phyloP scores from a whole-genome alignment of 23 red algal species.

The Gracilaria domingensis region DNA sequence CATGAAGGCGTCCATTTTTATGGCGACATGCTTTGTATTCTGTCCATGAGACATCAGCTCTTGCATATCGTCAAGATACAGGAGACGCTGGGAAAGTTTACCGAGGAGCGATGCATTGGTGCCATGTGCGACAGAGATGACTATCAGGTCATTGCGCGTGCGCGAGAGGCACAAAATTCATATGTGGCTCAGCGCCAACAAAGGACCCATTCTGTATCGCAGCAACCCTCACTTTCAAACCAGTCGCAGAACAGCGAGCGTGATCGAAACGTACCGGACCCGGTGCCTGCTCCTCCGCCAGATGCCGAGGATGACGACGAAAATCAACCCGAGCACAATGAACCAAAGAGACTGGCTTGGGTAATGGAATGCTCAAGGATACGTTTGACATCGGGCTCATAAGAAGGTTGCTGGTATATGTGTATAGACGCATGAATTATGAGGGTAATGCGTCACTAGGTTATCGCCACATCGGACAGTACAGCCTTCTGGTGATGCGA shows the following conservation, averaged over 20 bases:
- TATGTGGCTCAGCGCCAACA: neutral
- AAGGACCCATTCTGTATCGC: neutral
- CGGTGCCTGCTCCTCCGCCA: no score
- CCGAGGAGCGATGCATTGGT: conserved; percentile 43
- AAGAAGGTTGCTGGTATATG: conserved; percentile 80
- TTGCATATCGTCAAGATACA: conserved; percentile 72
- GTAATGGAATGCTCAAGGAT: conserved; percentile 49
- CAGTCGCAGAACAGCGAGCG: neutral
- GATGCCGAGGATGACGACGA: conserved; percentile 3
- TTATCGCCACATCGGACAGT: conserved; percentile 51
- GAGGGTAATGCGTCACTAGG: conserved; percentile 47
- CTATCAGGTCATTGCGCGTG: conserved; percentile 51
- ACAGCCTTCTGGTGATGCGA: conserved; percentile 72
- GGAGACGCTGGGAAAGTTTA: conserved; percentile 52
- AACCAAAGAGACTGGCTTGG: conserved; percentile 74
- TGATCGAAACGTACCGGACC: neutral
- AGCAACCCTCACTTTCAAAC: neutral
- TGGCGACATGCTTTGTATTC: conserved; percentile 75
- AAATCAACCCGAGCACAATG: neutral
- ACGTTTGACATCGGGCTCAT: conserved; percentile 76
- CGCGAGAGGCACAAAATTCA: conserved; percentile 41
- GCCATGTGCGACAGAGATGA: conserved; percentile 62
- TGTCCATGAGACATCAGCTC: conserved; percentile 69
- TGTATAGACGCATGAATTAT: conserved; percentile 42
- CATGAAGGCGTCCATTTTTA: conserved; percentile 76